Conservation (phyloP, 2,329 filamentous ascomycete genomes). For the Penicillium sumatraense region DNA sequence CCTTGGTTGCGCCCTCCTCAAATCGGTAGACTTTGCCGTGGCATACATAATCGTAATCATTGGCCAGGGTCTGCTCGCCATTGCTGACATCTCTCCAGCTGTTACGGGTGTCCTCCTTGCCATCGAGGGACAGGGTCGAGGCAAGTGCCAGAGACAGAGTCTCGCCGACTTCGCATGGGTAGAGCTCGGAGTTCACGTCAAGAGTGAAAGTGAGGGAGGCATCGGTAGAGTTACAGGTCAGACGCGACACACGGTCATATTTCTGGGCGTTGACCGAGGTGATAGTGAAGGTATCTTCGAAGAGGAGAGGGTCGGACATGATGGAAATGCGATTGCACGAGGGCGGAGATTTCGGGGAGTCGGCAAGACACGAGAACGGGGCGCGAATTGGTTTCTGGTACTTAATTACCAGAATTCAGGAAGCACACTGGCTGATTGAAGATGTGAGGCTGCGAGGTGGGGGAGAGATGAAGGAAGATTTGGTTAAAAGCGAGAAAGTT, state of each 20-base stretch:
- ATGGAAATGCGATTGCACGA: slow-evolving; percentile 45
- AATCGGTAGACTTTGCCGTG: slow-evolving; percentile 59
- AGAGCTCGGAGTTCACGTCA: slow-evolving; percentile 93
- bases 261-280: slow-evolving; percentile 79
- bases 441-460: background rate
- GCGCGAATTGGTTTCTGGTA: background rate
- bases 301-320: slow-evolving; percentile 86
- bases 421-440: slow-evolving; percentile 5
- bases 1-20: slow-evolving; percentile 64
- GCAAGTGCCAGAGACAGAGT: slow-evolving; percentile 80
- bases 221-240: slow-evolving; percentile 77
- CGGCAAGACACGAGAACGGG: no score
- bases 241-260: slow-evolving; percentile 92
- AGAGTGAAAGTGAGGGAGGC: slow-evolving; percentile 77
- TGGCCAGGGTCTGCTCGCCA: slow-evolving; percentile 59
- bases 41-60: slow-evolving; percentile 58
- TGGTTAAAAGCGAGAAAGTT: slow-evolving; percentile 5
- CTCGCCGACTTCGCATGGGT: slow-evolving; percentile 75
- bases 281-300: slow-evolving; percentile 88
- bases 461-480: no score
- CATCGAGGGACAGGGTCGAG: slow-evolving; percentile 84
- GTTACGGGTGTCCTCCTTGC: slow-evolving; percentile 71
- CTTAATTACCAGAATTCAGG: background rate
- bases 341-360: background rate
- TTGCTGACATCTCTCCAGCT: slow-evolving; percentile 78